A percentile compares a stretch with the other conserved stretches of the same genome.
Evolutionary conservation across 2,329 filamentous ascomycete genomes (phyloP).

Genomic region (Lecanosticta acicola): DNA sequence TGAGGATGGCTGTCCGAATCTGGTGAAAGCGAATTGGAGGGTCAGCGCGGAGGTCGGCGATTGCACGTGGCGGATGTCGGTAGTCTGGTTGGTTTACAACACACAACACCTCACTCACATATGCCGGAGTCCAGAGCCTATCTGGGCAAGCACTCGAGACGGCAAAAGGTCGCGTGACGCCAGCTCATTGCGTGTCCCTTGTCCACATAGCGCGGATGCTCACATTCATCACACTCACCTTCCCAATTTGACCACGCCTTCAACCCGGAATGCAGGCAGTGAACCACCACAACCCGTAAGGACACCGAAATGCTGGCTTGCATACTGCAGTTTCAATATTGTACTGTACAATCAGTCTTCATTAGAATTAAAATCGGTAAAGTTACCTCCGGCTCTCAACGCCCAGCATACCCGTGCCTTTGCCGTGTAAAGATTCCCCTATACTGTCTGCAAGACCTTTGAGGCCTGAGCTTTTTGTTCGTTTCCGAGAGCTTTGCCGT

Average conservation of each 20-base stretch:
- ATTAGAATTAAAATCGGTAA: background rate
- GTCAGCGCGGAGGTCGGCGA: background rate
- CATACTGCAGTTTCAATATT: background rate
- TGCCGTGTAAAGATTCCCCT: slow-evolving; percentile 43
- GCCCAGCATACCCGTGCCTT: slow-evolving; percentile 42
- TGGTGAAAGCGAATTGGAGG: background rate
- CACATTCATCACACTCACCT: too few species aligned
- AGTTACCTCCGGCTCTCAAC: slow-evolving; percentile 34
- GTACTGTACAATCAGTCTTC: slow-evolving; percentile 18
- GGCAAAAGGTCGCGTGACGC: too few species aligned
- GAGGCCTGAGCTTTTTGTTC: slow-evolving; percentile 35
- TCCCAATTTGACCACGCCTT: too few species aligned
- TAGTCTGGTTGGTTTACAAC: background rate
- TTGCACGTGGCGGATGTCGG: background rate
- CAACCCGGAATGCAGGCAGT: too few species aligned
- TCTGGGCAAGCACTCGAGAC: too few species aligned
- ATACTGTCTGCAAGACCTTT: slow-evolving; percentile 43
- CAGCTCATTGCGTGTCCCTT: too few species aligned
- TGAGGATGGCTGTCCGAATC: too few species aligned
- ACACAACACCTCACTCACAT: background rate
- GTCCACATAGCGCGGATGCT: too few species aligned
- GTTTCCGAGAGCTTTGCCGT: slow-evolving; percentile 39
- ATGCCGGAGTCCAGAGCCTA: too few species aligned
- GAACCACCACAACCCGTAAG: too few species aligned
- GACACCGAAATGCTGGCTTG: too few species aligned